Percentiles rank a stretch among this genome's conserved stretches.
These are phyloP conservation scores for Cavenderia fasciculata DNA, from an alignment of 78 protist species.

Conservation along the genomic window DNA sequence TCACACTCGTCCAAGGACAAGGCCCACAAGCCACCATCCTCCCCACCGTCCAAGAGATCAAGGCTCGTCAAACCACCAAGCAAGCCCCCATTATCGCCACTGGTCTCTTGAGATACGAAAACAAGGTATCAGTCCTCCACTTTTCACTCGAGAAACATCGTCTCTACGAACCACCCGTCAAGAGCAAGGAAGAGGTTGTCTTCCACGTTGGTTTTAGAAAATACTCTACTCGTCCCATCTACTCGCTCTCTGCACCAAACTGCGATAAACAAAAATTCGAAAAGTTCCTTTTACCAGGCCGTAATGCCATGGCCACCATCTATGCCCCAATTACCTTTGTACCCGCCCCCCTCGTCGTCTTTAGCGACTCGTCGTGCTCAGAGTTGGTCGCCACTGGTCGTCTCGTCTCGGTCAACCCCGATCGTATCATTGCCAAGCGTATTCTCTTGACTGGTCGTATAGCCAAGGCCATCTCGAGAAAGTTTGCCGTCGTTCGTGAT, in stretches of 20 bases:
- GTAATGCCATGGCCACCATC: slow-evolving; percentile 82
- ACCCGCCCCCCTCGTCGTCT: slow-evolving; percentile 87
- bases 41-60: not conserved
- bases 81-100: slow-evolving; percentile 31
- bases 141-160: slow-evolving; percentile 73
- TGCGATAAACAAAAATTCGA: slow-evolving; percentile 87
- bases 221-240: slow-evolving; percentile 82
- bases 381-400: slow-evolving; percentile 87
- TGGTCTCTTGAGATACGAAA: slow-evolving; percentile 93
- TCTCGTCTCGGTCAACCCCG: slow-evolving; percentile 88
- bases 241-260: slow-evolving; percentile 69
- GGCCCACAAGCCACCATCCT: too few relatives aligned
- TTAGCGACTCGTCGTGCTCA: slow-evolving; percentile 34
- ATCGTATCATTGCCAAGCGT: slow-evolving; percentile 93
- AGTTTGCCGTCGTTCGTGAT: slow-evolving; percentile 87
- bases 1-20: slow-evolving; percentile 73
- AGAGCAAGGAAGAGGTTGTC: slow-evolving; percentile 76
- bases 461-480: slow-evolving; percentile 86
- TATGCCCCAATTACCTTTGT: slow-evolving; percentile 88
- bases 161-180: slow-evolving; percentile 73
- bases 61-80: not conserved
- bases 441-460: slow-evolving; percentile 95
- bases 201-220: slow-evolving; percentile 84
- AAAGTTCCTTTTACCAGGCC: slow-evolving; percentile 84
- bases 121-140: slow-evolving; percentile 92